Conservation (phyloP, 2,329 filamentous ascomycete species). For the Elsinoe batatas region DNA sequence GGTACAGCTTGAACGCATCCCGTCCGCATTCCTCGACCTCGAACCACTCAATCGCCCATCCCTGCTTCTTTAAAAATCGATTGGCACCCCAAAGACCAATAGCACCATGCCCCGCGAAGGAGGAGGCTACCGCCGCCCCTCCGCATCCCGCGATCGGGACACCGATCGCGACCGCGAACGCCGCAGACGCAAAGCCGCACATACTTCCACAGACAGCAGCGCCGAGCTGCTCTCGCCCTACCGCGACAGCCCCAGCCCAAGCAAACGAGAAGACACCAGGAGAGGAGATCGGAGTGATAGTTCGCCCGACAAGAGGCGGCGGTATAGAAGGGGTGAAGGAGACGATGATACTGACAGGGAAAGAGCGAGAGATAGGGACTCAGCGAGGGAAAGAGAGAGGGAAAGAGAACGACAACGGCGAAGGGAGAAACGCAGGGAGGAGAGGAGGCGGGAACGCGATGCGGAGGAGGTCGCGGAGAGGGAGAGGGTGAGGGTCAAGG, state of each 20-base stretch:
- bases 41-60: background rate
- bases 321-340: constrained; percentile 9
- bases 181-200: background rate
- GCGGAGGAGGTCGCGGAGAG: constrained; percentile 20
- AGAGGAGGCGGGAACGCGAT: constrained; percentile 12
- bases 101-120: constrained; percentile 3
- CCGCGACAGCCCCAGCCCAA: constrained; percentile 5
- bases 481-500: constrained; percentile 13
- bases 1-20: too few relatives aligned
- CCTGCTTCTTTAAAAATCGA: background rate
- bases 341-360: constrained; percentile 20
- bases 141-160: background rate
- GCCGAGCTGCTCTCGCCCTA: constrained; percentile 4
- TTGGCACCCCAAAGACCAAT: background rate
- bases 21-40: background rate
- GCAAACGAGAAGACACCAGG: background rate
- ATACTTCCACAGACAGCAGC: constrained; percentile 7
- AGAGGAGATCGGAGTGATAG: constrained; percentile 21
- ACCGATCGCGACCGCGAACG: constrained; percentile 19
- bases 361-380: constrained; percentile 23
- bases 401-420: constrained; percentile 13
- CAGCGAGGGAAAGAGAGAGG: constrained; percentile 21
- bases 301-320: constrained; percentile 26
- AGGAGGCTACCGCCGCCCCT: background rate
- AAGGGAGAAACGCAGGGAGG: background rate